Conservation (phyloP, 78 protist species). For the Dictyostelium capitatum region DNA sequence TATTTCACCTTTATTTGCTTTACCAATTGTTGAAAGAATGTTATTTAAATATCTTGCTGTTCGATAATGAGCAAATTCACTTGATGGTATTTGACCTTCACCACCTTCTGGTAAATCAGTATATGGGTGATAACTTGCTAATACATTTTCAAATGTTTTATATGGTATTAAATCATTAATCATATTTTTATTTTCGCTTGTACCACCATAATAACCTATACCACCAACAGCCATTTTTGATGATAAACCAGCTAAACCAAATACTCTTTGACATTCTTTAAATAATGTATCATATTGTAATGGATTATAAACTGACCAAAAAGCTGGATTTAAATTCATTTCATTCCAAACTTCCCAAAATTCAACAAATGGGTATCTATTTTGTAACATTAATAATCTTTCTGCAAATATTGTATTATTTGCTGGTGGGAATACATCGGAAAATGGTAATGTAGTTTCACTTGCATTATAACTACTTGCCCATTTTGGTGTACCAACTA, state of each 20-base stretch:
- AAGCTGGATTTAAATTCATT: neutral
- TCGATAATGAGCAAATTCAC: neutral
- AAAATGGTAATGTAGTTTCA: neutral
- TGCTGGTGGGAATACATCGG: conserved; percentile 2
- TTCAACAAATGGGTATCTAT: conserved; percentile 11
- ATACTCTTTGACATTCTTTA: neutral
- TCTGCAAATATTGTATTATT: neutral
- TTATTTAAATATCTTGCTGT: neutral
- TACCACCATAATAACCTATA: neutral
- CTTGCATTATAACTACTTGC: neutral
- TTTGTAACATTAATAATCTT: neutral
- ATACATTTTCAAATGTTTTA: neutral
- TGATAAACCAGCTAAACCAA: neutral
- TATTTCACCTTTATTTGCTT: neutral
- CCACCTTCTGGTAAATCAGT: conserved; percentile 37
- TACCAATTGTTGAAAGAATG: neutral
- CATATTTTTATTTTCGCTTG: neutral
- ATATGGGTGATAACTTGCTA: conserved; percentile 18
- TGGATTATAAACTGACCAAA: conserved; percentile 19
- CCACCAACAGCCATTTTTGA: neutral
- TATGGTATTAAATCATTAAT: neutral
- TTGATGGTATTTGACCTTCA: neutral
- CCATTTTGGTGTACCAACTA: conserved; percentile 30
- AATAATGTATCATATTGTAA: neutral
- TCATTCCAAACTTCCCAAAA: conserved; percentile 50